Evolutionary conservation across 2,329 filamentous ascomycete species (phyloP).

Genomic region (Exophiala xenobiotica): DNA sequence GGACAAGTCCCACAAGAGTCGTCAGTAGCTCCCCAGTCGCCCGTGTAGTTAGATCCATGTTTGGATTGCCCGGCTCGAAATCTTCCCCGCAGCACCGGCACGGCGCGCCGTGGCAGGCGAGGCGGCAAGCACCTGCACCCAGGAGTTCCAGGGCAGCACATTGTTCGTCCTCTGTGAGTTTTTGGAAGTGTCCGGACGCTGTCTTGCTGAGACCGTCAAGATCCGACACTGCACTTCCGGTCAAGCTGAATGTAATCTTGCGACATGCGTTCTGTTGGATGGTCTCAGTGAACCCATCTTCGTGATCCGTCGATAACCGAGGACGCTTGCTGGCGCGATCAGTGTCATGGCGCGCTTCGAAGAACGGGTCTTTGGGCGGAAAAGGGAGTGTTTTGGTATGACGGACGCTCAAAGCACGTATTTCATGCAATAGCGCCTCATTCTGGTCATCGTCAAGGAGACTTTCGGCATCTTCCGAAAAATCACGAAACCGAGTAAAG

Average conservation of each 20-base stretch:
- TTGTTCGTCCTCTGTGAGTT: slow-evolving; percentile 50
- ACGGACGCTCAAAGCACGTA: slow-evolving; percentile 8
- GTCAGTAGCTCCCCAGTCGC: slow-evolving; percentile 40
- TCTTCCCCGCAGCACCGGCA: slow-evolving; percentile 42
- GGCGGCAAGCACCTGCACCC: slow-evolving; percentile 58
- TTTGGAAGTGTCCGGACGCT: slow-evolving; percentile 47
- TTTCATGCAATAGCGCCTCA: slow-evolving; percentile 12
- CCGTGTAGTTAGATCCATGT: slow-evolving; percentile 6
- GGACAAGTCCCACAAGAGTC: slow-evolving; percentile 45
- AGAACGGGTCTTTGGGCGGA: slow-evolving; percentile 8
- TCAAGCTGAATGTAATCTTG: slow-evolving; percentile 38
- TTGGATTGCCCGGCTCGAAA: slow-evolving; percentile 18
- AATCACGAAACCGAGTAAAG: slow-evolving; percentile 7
- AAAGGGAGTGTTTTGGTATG: slow-evolving; percentile 2
- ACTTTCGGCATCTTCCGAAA: slow-evolving; percentile 19
- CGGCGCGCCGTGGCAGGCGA: slow-evolving; percentile 17
- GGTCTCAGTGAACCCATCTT: slow-evolving; percentile 28
- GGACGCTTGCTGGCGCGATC: slow-evolving; percentile 37
- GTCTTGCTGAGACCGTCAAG: slow-evolving; percentile 44
- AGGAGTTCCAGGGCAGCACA: slow-evolving; percentile 56
- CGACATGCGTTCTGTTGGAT: slow-evolving; percentile 35
- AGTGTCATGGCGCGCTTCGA: slow-evolving; percentile 22
- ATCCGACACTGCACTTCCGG: slow-evolving; percentile 35
- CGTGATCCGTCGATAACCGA: slow-evolving; percentile 36
- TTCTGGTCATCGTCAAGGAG: not conserved